phyloP scores from a whole-genome alignment of 2,329 filamentous ascomycete genomes.

The Botrytis aclada region DNA sequence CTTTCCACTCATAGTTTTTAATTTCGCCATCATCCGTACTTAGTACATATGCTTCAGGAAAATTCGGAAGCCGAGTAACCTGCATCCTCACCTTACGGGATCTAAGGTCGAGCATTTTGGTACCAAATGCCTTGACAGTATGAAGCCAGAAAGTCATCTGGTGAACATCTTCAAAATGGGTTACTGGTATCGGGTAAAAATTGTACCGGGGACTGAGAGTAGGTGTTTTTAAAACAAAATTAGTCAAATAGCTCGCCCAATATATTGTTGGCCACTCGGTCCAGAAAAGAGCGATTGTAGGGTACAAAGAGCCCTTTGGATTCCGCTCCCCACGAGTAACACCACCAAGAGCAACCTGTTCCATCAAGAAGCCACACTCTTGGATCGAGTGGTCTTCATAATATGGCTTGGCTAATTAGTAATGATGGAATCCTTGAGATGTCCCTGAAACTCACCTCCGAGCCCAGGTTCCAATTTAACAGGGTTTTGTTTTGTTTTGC shows the following conservation, averaged over 20 bases:
- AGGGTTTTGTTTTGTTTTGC: background rate
- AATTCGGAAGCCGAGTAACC: background rate
- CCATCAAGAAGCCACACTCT: background rate
- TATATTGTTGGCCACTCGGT: background rate
- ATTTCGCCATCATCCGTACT: background rate
- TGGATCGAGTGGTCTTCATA: background rate
- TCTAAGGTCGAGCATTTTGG: background rate
- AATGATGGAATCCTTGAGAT: background rate
- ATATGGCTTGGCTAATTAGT: background rate
- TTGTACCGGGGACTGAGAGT: background rate
- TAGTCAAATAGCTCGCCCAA: background rate
- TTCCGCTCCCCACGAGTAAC: background rate
- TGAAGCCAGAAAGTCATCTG: constrained; percentile 1
- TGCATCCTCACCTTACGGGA: background rate
- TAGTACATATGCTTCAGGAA: background rate
- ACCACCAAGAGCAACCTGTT: background rate
- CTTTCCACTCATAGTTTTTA: background rate
- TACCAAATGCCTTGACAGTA: background rate
- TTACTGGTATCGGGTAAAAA: constrained; percentile 6
- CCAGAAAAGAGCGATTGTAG: constrained; percentile 3
- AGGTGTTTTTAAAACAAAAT: background rate
- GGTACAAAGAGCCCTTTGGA: background rate
- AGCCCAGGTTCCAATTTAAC: no score
- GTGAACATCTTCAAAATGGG: constrained; percentile 4
- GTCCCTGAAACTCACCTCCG: background rate